Percentiles rank a stretch among this genome's conserved stretches.
Conservation (phyloP, 2,329 filamentous ascomycete species). For the Calonectria naviculata region DNA sequence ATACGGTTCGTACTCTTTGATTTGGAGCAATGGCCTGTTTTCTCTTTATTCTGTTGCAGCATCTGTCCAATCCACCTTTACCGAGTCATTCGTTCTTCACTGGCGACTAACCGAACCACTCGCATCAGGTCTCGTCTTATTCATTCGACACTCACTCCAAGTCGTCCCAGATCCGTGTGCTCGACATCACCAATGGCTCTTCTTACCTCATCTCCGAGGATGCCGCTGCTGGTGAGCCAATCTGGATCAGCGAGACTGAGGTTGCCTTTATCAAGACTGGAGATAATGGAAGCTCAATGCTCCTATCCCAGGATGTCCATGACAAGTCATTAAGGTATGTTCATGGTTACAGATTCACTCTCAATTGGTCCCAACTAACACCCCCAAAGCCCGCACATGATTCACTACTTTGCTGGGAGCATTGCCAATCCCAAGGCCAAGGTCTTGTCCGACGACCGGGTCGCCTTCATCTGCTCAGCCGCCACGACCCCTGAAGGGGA, state of each 20-base stretch:
- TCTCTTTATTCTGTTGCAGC: neutral
- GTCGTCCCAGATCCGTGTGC: slow-evolving; percentile 74
- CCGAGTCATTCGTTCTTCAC: neutral
- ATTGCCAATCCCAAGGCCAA: slow-evolving; percentile 71
- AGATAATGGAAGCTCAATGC: slow-evolving; percentile 58
- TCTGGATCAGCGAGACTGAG: slow-evolving; percentile 79
- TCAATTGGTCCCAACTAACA: neutral
- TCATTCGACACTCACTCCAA: slow-evolving; percentile 81
- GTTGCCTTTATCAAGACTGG: slow-evolving; percentile 65
- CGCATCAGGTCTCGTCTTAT: slow-evolving; percentile 73
- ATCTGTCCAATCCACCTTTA: too few species aligned
- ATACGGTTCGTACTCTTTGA: slow-evolving; percentile 60
- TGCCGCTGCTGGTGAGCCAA: slow-evolving; percentile 73
- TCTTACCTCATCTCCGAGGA: slow-evolving; percentile 75
- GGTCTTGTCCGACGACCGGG: slow-evolving; percentile 57
- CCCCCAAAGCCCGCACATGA: slow-evolving; percentile 48
- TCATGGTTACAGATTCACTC: neutral
- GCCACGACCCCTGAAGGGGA: slow-evolving; percentile 75
- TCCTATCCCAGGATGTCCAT: slow-evolving; percentile 53
- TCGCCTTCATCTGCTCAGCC: slow-evolving; percentile 70
- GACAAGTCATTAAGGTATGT: slow-evolving; percentile 53
- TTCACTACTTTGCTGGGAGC: slow-evolving; percentile 61
- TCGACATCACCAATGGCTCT: slow-evolving; percentile 76
- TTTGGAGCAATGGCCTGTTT: slow-evolving; percentile 25
- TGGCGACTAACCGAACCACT: neutral